These are phyloP conservation scores for Malania oleifera DNA, from an alignment of 164 flowering plant genomes.

Conservation along the genomic window DNA sequence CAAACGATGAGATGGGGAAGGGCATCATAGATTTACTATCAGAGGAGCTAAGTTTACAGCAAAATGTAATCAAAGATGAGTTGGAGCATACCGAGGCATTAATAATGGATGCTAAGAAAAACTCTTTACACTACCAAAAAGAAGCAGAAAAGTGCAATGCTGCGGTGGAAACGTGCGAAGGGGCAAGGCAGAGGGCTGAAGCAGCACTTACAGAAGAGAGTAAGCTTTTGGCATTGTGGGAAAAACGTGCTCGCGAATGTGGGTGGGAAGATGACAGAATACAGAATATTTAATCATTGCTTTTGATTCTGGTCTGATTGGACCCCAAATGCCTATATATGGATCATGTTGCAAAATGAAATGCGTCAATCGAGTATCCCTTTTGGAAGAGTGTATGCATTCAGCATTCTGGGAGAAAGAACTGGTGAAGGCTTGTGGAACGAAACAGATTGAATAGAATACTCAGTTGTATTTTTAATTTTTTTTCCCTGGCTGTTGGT, in stretches of 20 bases:
- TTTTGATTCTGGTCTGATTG: too few relatives aligned
- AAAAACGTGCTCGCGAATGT: conserved; percentile 45
- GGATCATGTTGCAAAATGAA: too few relatives aligned
- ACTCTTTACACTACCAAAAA: conserved; percentile 48
- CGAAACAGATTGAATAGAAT: too few relatives aligned
- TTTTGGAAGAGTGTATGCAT: too few relatives aligned
- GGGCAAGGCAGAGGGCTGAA: conserved; percentile 61
- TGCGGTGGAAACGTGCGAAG: conserved; percentile 58
- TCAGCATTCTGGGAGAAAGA: too few relatives aligned
- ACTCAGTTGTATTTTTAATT: too few relatives aligned
- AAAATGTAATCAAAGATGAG: conserved; percentile 34
- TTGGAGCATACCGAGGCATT: conserved; percentile 26
- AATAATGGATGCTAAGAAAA: conserved; percentile 27
- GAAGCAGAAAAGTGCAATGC: conserved; percentile 70
- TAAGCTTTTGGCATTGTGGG: conserved; percentile 52
- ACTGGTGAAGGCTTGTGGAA: too few relatives aligned
- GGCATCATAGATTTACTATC: conserved; percentile 26
- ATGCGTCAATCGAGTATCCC: too few relatives aligned
- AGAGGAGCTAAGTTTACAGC: conserved; percentile 46
- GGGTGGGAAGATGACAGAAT: conserved; percentile 45
- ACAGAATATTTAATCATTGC: too few relatives aligned
- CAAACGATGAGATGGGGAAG: conserved; percentile 47
- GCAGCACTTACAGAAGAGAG: conserved; percentile 36
- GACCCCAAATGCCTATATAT: too few relatives aligned
- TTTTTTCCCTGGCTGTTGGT: too few relatives aligned